A percentile compares a stretch with the other conserved stretches of the same genome.
Conservation (phyloP, 2,329 filamentous ascomycete genomes). For the Pseudofabraea citricarpa region DNA sequence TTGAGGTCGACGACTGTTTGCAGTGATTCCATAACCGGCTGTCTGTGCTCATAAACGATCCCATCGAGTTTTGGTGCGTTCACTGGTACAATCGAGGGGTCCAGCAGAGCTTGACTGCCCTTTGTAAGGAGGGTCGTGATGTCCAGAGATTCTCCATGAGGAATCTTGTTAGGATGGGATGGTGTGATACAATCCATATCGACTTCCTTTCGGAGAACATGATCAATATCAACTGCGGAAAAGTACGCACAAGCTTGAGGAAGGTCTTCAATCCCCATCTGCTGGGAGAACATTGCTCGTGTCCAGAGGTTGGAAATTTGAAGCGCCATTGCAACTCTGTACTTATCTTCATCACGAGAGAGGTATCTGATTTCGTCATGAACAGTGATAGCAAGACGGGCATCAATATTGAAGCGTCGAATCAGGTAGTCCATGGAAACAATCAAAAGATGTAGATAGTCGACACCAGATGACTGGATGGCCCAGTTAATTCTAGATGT, state of each 20-base stretch:
- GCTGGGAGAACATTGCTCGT: slow-evolving; percentile 92
- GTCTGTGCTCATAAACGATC: slow-evolving; percentile 65
- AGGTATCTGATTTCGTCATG: slow-evolving; percentile 97
- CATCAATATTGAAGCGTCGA: slow-evolving; percentile 77
- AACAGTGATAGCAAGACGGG: slow-evolving; percentile 86
- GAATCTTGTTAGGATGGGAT: slow-evolving; percentile 72
- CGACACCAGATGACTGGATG: slow-evolving; percentile 94
- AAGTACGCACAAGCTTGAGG: slow-evolving; percentile 95
- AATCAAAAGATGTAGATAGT: slow-evolving; percentile 92
- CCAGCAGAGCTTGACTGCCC: slow-evolving; percentile 62
- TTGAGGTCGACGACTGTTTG: slow-evolving; percentile 40
- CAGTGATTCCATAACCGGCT: slow-evolving; percentile 75
- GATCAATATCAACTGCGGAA: slow-evolving; percentile 90
- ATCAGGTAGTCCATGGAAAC: slow-evolving; percentile 92
- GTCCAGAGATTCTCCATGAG: slow-evolving; percentile 81
- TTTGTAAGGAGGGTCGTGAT: slow-evolving; percentile 74
- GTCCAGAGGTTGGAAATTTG: slow-evolving; percentile 97
- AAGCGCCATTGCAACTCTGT: slow-evolving; percentile 84
- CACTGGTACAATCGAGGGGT: slow-evolving; percentile 54
- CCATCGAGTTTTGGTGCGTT: slow-evolving; percentile 53
- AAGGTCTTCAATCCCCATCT: slow-evolving; percentile 92
- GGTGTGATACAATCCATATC: slow-evolving; percentile 97
- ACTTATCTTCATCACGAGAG: slow-evolving; percentile 79
- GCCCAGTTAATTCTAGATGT: slow-evolving; percentile 98
- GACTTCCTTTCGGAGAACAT: slow-evolving; percentile 94